Evolutionary conservation across 306 rosid genomes (phyloP).

Genomic region (Gastrolobium villosum): DNA sequence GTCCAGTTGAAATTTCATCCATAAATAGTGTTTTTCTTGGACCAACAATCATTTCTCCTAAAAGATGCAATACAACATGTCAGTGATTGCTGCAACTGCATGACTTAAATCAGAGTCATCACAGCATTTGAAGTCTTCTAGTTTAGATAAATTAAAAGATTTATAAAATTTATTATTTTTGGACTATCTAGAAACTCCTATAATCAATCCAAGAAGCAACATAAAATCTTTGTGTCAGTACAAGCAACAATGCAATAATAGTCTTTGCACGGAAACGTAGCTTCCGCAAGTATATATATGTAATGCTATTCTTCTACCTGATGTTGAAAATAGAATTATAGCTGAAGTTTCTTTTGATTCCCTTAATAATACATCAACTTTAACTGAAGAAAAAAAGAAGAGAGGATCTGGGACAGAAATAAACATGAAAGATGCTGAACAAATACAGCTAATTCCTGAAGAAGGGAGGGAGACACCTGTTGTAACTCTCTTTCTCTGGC

Average conservation of each 20-base stretch:
- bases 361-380: slow-evolving; percentile 4
- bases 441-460: slow-evolving; percentile 18
- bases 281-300: neutral
- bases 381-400: slow-evolving; percentile 5
- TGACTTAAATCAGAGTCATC: slow-evolving; percentile 31
- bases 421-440: neutral
- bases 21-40: slow-evolving; percentile 89
- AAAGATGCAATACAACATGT: slow-evolving; percentile 43
- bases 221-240: neutral
- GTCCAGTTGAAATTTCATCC: slow-evolving; percentile 98
- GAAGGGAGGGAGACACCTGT: slow-evolving; percentile 64
- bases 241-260: slow-evolving; percentile 20
- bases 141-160: slow-evolving; percentile 18
- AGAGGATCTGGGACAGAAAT: neutral
- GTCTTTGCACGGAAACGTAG: neutral
- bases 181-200: slow-evolving; percentile 4
- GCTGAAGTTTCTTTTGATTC: neutral
- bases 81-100: slow-evolving; percentile 38
- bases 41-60: slow-evolving; percentile 92
- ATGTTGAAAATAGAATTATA: slow-evolving; percentile 7
- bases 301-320: neutral
- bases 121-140: slow-evolving; percentile 30
- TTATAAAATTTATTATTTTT: slow-evolving; percentile 12
- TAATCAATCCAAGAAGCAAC: slow-evolving; percentile 18
- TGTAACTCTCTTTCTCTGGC: slow-evolving; percentile 93